phyloP scores from a whole-genome alignment of 805 yeast genomes.

The Danielia reshetovae region DNA sequence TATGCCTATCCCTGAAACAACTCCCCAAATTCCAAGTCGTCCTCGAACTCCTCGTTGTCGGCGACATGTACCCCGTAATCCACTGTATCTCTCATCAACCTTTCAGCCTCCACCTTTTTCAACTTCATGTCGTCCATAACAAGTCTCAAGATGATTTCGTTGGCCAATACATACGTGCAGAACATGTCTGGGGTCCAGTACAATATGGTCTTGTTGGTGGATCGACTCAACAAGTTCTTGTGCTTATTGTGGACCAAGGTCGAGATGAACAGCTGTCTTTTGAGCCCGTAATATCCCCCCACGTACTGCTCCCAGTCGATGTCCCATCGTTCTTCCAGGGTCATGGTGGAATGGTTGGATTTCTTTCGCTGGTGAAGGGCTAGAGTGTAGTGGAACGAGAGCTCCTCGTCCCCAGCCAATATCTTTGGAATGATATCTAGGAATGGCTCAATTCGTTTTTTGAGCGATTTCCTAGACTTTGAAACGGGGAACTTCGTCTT shows the following conservation, averaged over 20 bases:
- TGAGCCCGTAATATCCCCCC: constrained; percentile 61
- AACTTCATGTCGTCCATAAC: constrained; percentile 43
- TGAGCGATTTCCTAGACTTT: constrained; percentile 28
- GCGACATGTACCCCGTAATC: constrained; percentile 44
- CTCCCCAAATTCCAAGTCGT: constrained; percentile 23
- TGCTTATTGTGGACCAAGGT: constrained; percentile 27
- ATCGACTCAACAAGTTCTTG: constrained; percentile 20
- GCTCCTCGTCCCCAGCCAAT: constrained; percentile 36
- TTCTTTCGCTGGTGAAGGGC: constrained; percentile 41
- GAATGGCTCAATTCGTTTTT: constrained; percentile 20
- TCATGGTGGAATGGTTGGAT: constrained; percentile 42
- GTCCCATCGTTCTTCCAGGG: constrained; percentile 44
- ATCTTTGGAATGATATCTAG: constrained; percentile 33
- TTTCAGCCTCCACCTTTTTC: constrained; percentile 42
- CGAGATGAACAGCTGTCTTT: constrained; percentile 52
- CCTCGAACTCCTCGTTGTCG: constrained; percentile 26
- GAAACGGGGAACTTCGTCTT: constrained; percentile 17
- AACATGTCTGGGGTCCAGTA: constrained; percentile 64
- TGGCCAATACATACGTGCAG: constrained; percentile 55
- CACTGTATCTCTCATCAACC: constrained; percentile 41
- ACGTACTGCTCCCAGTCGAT: constrained; percentile 43
- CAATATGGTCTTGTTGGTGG: constrained; percentile 40
- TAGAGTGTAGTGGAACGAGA: constrained; percentile 47
- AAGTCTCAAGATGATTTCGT: constrained; percentile 54
- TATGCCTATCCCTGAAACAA: constrained; percentile 3